Base-by-base conservation (phyloP, 345 rosid species). In the Sonneratia alba region DNA sequence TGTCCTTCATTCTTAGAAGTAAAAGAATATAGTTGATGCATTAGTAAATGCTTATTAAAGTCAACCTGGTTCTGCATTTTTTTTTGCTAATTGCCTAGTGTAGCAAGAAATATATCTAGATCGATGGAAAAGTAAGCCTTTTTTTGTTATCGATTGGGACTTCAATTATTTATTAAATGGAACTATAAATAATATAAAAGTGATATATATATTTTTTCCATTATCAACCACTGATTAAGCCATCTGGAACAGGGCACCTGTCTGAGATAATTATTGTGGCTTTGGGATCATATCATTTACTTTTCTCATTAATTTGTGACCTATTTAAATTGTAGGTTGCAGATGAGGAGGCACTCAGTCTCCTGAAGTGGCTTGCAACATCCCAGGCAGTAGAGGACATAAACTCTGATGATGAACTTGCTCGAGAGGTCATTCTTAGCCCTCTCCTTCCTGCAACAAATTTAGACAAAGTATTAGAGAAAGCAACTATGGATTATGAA, bases 361-460 rank as follows among this genome's bases (percentile, higher is more conserved):
- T 95, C 76, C 81, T 92, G 69, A 90, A 82, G 81, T 95, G 99
- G 99, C 86, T 95, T 75, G 96, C 97, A 71, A 80, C 89, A 79
- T 85, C 96, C 61, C 97, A 95, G 78, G 96, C 93, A 79, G 88
- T 80, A 71, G 97, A 89, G 78, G 99, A 95, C 75, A 81, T 95
- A 79, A 89, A 90, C 78, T 91, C 97, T 36, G 98, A 94, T 79
- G 98, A 94, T 86, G 98, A 95, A 79, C 85, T 92, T 81, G 84
- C 83, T 72, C 79, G 85, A 59, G 97, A 88, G 77, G 83, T 87
- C 55, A 87, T 95, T 77, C 84, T 95, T 82, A 86, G 87, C 73
- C 99, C 97, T 67, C 75, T 90, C 55, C 75, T 94, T 69, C 97
- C 95, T 74, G 75, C 86, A 83, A 79, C 83, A 43, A 86, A 87